phyloP scores from a whole-genome alignment of 2,329 filamentous ascomycete genomes.

The Endoconidiophora laricicola region DNA sequence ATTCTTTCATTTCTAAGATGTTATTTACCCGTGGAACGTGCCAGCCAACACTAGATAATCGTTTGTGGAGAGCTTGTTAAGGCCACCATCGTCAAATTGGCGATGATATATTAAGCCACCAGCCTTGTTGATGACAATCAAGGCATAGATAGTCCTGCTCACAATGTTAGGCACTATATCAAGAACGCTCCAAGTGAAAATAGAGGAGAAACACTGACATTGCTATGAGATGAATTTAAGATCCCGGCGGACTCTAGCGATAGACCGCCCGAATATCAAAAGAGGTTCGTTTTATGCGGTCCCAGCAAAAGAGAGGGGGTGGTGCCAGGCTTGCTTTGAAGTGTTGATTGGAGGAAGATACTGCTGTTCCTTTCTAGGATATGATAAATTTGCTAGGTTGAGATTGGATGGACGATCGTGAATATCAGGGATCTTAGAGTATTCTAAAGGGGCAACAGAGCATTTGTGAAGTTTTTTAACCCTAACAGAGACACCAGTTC shows the following conservation, averaged over 20 bases:
- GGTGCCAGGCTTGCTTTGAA: background rate
- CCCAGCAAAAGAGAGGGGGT: background rate
- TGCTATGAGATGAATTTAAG: too few species aligned
- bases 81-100: constrained; percentile 68
- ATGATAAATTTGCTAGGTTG: background rate
- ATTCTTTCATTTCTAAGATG: background rate
- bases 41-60: constrained; percentile 94
- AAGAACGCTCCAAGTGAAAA: too few species aligned
- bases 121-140: constrained; percentile 98
- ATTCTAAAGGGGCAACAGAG: background rate
- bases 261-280: too few species aligned
- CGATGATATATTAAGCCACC: constrained; percentile 93
- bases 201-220: too few species aligned
- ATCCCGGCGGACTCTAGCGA: too few species aligned
- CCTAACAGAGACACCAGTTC: too few species aligned
- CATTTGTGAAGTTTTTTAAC: too few species aligned
- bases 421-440: background rate
- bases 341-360: background rate
- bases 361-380: too few species aligned
- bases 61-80: constrained; percentile 82
- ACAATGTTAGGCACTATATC: too few species aligned
- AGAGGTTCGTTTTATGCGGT: too few species aligned
- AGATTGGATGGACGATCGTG: background rate
- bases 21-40: constrained; percentile 75
- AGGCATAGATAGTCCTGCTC: constrained; percentile 74